These are phyloP conservation scores for Penicillium sp. DNA, from an alignment of 2,329 filamentous ascomycete genomes.

Conservation along the genomic window DNA sequence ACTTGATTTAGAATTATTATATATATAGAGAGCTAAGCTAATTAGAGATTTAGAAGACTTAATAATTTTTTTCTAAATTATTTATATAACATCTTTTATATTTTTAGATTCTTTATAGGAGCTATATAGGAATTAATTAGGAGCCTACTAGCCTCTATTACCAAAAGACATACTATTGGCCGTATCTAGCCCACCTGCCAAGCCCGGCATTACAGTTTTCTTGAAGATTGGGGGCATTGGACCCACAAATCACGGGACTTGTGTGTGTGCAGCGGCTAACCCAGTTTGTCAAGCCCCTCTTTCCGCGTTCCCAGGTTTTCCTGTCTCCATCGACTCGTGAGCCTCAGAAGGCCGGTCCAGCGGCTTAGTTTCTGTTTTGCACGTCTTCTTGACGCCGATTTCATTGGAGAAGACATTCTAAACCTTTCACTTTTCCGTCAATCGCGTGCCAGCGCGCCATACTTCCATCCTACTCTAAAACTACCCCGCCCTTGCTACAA, in stretches of 20 bases:
- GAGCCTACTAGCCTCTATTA: too few species aligned
- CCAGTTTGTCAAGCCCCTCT: constrained; percentile 8
- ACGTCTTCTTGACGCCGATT: background rate
- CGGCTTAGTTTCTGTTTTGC: background rate
- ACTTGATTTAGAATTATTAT: too few species aligned
- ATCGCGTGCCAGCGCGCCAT: background rate
- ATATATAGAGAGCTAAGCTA: too few species aligned
- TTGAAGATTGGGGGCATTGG: too few species aligned
- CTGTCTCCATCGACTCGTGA: background rate
- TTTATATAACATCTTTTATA: too few species aligned
- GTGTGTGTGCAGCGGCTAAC: background rate
- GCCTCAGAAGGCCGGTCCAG: constrained; percentile 6
- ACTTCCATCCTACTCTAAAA: background rate
- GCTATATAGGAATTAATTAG: too few species aligned
- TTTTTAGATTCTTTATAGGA: too few species aligned
- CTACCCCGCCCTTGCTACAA: background rate
- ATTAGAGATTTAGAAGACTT: too few species aligned
- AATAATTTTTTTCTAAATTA: too few species aligned
- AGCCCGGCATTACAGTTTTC: too few species aligned
- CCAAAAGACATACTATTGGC: too few species aligned
- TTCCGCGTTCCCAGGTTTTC: constrained; percentile 5
- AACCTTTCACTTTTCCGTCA: background rate
- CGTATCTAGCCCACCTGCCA: too few species aligned
- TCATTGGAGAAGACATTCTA: background rate
- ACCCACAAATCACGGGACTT: constrained; percentile 10